Conservation (phyloP, 116 monocot genomes). For the Papilionanthe hybrid region DNA sequence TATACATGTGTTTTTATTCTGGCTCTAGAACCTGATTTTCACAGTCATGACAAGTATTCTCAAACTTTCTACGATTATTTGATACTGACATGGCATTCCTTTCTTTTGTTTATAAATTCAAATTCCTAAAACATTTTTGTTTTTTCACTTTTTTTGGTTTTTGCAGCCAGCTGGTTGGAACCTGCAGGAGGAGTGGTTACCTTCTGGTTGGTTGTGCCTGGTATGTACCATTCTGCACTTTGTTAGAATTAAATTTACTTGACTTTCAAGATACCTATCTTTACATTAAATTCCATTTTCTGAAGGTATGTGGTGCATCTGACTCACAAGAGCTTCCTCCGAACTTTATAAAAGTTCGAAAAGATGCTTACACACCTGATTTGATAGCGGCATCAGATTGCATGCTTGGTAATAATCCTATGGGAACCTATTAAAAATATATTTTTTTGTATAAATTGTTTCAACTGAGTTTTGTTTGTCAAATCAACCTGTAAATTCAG, state of each 20-base stretch:
- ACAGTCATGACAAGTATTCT: too few relatives aligned
- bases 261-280: not conserved
- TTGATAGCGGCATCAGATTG: slow-evolving; percentile 94
- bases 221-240: slow-evolving; percentile 26
- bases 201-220: slow-evolving; percentile 89
- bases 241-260: not conserved
- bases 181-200: slow-evolving; percentile 86
- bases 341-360: slow-evolving; percentile 84
- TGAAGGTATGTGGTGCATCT: slow-evolving; percentile 90
- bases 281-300: not conserved
- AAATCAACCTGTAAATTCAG: slow-evolving; percentile 29
- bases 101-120: not conserved
- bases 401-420: slow-evolving; percentile 79
- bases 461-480: slow-evolving; percentile 2
- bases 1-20: too few relatives aligned
- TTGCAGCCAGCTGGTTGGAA: slow-evolving; percentile 90
- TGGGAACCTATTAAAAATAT: not conserved
- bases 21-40: too few relatives aligned
- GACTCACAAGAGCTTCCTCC: slow-evolving; percentile 85
- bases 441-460: not conserved
- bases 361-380: slow-evolving; percentile 96
- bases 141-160: not conserved
- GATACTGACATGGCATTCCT: not conserved
- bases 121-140: not conserved
- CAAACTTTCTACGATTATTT: not conserved